A percentile compares a stretch with the other conserved stretches of the same genome.
Conservation (phyloP, 768 basidiomycete species). For the Fomitopsis serialis region DNA sequence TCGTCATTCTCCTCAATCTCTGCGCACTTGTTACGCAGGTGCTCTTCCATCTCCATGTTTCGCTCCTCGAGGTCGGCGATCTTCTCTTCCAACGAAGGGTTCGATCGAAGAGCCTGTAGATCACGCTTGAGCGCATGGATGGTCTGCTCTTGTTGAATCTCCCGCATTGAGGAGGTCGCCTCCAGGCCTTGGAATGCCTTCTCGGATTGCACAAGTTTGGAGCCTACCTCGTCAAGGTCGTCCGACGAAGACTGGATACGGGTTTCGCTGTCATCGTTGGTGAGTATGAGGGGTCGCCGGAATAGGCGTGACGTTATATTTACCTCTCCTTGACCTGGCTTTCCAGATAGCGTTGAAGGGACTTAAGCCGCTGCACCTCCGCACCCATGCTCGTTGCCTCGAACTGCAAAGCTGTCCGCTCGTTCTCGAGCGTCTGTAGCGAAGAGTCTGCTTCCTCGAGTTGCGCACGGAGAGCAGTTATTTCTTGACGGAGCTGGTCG, state of each 20-base stretch:
- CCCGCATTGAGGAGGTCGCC: conserved; percentile 58
- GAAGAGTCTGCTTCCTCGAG: conserved; percentile 36
- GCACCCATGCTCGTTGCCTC: conserved; percentile 56
- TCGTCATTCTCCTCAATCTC: conserved; percentile 88
- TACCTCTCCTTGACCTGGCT: conserved; percentile 60
- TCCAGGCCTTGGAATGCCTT: conserved; percentile 58
- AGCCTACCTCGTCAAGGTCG: conserved; percentile 36
- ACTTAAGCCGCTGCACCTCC: conserved; percentile 58
- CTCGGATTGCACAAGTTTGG: conserved; percentile 47
- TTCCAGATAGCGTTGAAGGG: conserved; percentile 58
- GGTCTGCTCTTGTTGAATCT: conserved; percentile 63
- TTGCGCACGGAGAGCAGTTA: conserved; percentile 28
- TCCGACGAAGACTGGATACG: conserved; percentile 32
- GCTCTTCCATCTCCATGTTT: conserved; percentile 71
- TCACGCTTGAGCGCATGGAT: conserved; percentile 54
- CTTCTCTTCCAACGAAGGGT: conserved; percentile 49
- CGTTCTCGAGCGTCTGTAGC: conserved; percentile 37
- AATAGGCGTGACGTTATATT: conserved; percentile 11
- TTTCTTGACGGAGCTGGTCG: conserved; percentile 15
- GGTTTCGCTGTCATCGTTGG: conserved; percentile 42
- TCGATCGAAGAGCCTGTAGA: conserved; percentile 43
- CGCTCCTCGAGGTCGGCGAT: conserved; percentile 61
- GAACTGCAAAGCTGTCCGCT: conserved; percentile 47
- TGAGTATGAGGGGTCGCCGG: neutral
- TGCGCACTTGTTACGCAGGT: conserved; percentile 59